These are phyloP conservation scores for Rhizoclosmatium globosum DNA, from an alignment of 192 early-diverging fungal species.

Conservation along the genomic window DNA sequence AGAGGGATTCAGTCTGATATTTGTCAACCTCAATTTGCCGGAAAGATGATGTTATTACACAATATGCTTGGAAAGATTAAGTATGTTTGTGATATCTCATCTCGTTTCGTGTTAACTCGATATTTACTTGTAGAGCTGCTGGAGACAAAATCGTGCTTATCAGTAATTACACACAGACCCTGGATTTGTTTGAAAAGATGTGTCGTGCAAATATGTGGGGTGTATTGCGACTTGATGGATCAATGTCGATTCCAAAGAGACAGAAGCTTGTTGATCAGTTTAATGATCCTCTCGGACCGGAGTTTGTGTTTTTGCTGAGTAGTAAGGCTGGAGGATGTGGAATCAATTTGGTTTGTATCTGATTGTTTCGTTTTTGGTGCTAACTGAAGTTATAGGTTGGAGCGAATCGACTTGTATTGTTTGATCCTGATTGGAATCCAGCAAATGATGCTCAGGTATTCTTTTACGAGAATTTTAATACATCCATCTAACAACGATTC, in stretches of 20 bases:
- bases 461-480: no score
- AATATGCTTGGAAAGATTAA: conserved; percentile 58
- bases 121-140: conserved; percentile 51
- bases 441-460: conserved; percentile 90
- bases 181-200: conserved; percentile 92
- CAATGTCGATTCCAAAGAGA: conserved; percentile 90
- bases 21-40: conserved; percentile 77
- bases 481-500: no score
- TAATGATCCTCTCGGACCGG: conserved; percentile 85
- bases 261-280: conserved; percentile 96
- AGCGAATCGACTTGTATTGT: conserved; percentile 94
- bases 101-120: background rate
- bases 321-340: conserved; percentile 99
- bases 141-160: conserved; percentile 98
- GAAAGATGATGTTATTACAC: conserved; percentile 80
- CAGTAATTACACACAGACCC: conserved; percentile 98
- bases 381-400: conserved; percentile 70
- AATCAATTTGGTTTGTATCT: conserved; percentile 76
- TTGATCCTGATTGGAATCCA: conserved; percentile 96
- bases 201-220: conserved; percentile 79
- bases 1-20: conserved; percentile 41
- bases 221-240: conserved; percentile 87
- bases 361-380: conserved; percentile 19
- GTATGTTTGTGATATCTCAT: conserved; percentile 22
- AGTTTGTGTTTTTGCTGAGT: conserved; percentile 95